These are phyloP conservation scores for Candida endomychidarum DNA, from an alignment of 805 yeast species.

Conservation along the genomic window DNA sequence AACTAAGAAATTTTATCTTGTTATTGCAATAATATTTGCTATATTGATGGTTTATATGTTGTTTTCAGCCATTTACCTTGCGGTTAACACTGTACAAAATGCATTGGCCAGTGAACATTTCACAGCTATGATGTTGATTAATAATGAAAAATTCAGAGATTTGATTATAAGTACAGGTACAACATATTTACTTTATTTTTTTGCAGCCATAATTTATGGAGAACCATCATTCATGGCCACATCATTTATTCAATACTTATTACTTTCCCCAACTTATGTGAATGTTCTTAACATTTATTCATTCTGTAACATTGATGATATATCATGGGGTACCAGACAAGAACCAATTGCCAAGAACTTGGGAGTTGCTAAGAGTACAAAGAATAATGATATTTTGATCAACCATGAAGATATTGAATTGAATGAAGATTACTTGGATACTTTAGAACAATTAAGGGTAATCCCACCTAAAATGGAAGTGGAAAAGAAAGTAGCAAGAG, in stretches of 20 bases:
- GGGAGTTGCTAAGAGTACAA: conserved; percentile 74
- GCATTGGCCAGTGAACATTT: conserved; percentile 48
- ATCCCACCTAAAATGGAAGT: conserved; percentile 29
- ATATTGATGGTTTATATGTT: conserved; percentile 85
- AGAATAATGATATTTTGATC: conserved; percentile 38
- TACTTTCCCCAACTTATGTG: conserved; percentile 85
- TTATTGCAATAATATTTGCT: conserved; percentile 79
- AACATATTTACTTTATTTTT: conserved; percentile 76
- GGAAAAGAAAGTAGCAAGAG: conserved; percentile 28
- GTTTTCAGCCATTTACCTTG: conserved; percentile 81
- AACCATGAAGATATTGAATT: conserved; percentile 68
- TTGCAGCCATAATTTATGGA: conserved; percentile 76
- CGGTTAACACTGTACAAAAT: conserved; percentile 66
- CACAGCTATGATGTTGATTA: conserved; percentile 48
- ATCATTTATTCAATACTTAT: conserved; percentile 76
- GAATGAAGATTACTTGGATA: conserved; percentile 68
- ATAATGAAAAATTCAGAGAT: conserved; percentile 77
- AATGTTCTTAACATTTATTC: conserved; percentile 92
- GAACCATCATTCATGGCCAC: conserved; percentile 95
- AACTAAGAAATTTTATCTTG: conserved; percentile 72
- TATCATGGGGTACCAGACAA: conserved; percentile 97
- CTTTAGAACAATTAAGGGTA: conserved; percentile 55
- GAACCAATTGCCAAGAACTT: conserved; percentile 65
- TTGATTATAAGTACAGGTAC: conserved; percentile 81
- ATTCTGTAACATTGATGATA: conserved; percentile 93